phyloP scores from a whole-genome alignment of 495 filamentous ascomycete species.

The Penicillium mononematosum region DNA sequence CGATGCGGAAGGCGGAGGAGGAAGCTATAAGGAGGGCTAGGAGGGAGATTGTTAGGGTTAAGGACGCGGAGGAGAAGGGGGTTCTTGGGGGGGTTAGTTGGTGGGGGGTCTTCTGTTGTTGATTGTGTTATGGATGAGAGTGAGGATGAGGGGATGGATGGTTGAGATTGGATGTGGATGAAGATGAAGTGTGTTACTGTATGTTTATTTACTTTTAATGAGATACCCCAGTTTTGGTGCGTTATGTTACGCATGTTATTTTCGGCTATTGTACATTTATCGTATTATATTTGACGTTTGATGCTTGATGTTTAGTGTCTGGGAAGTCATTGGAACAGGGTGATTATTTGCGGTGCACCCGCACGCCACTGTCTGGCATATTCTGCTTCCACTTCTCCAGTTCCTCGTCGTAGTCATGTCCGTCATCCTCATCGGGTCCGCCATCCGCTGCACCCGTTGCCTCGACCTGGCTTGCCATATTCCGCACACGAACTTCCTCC shows the following conservation, averaged over 20 bases:
- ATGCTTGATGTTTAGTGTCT: not conserved
- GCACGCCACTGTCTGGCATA: conserved; percentile 47
- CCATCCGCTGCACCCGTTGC: conserved; percentile 8
- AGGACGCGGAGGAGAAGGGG: conserved; percentile 43
- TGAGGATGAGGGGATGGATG: conserved; percentile 51
- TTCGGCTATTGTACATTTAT: conserved; percentile 10
- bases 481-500: conserved; percentile 51
- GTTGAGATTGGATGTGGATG: conserved; percentile 25
- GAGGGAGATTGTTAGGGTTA: conserved; percentile 63
- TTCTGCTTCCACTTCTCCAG: conserved; percentile 32
- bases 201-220: conserved; percentile 21
- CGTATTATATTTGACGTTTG: not conserved
- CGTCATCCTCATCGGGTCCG: conserved; percentile 22
- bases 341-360: conserved; percentile 44
- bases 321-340: not conserved
- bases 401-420: conserved; percentile 40
- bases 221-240: conserved; percentile 33
- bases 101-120: conserved; percentile 26
- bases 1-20: conserved; percentile 87
- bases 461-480: conserved; percentile 27
- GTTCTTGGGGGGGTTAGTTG: conserved; percentile 42
- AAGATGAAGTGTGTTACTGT: not conserved
- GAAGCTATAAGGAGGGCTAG: conserved; percentile 78
- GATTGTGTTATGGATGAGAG: conserved; percentile 37
- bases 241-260: not conserved